These are phyloP conservation scores for Podaxis rugospora DNA, from an alignment of 768 basidiomycete species.

Conservation along the genomic window DNA sequence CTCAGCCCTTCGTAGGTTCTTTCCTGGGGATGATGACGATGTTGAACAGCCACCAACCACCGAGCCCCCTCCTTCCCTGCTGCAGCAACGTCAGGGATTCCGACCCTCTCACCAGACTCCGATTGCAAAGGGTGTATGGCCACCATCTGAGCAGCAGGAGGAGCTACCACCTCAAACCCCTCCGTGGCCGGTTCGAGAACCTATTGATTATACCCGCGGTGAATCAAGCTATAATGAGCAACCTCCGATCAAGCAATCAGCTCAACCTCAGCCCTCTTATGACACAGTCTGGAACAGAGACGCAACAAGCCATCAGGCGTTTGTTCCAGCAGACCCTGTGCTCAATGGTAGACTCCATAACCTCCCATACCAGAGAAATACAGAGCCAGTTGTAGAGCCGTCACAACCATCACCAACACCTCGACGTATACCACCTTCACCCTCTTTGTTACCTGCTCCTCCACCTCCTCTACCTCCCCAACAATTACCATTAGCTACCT, in stretches of 20 bases:
- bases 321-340: background rate
- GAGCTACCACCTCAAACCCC: background rate
- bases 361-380: background rate
- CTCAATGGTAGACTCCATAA: background rate
- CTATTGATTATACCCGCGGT: background rate
- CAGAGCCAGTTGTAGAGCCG: background rate
- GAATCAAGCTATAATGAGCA: background rate
- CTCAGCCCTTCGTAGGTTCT: constrained; percentile 71
- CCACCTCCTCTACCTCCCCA: background rate
- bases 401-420: background rate
- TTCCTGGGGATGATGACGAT: constrained; percentile 80
- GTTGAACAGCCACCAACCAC: constrained; percentile 15
- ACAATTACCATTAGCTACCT: background rate
- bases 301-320: background rate
- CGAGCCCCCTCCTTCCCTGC: background rate
- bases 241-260: background rate
- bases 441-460: background rate
- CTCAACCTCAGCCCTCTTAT: background rate
- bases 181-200: constrained; percentile 2
- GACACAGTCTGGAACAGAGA: background rate
- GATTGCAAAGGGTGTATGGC: constrained; percentile 2
- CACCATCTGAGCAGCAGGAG: background rate
- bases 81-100: background rate
- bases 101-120: background rate
- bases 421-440: background rate